Evolutionary conservation across 495 filamentous ascomycete genomes (phyloP), one percentile per base, ranked within the genome.

Genomic region (Hapsidospora chrysogenum): DNA sequence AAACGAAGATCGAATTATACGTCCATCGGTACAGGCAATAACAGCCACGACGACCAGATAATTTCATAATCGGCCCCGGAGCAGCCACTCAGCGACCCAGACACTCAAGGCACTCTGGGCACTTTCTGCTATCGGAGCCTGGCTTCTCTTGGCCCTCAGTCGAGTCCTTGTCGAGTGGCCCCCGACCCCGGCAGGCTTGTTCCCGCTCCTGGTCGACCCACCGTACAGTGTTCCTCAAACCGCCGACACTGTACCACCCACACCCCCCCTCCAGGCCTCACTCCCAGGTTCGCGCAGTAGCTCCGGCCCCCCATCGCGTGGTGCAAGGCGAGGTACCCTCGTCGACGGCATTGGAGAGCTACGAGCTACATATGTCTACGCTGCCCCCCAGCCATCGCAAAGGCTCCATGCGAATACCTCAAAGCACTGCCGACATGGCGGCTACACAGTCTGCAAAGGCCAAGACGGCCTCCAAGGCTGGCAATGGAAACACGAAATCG

Each of bases 301-400:
- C n/a, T n/a, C n/a, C n/a, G n/a, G n/a, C n/a, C 39, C 41, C n/a
- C n/a, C n/a, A n/a, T n/a, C n/a, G n/a, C n/a, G n/a, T n/a, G n/a
- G n/a, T n/a, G n/a, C n/a, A n/a, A n/a, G n/a, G 23, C 6, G 23
- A 26, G 23, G 23, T 26, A 6, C 23, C 23, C 11, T 26, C 6
- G 23, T 6, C 6, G 6, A 6, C 23, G 23, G 23, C 23, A 26
- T 11, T 26, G 23, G 6, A 26, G 23, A 26, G 6, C 23, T 26
- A 11, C 23, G 39, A 46, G 49, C 54, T 72, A 72, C 68, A 72
- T 70, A 72, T 72, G 66, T 63, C 68, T 63, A 60, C 56, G 54
- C 58, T 57, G 57, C 57, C 66, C 68, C 63, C 66, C 61, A 69
- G 61, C 55, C 51, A 61, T 50, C 59, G 60, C 38, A 56, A 57